phyloP scores from a whole-genome alignment of 108 stramenopile genomes.

The Conticribra guillardii region DNA sequence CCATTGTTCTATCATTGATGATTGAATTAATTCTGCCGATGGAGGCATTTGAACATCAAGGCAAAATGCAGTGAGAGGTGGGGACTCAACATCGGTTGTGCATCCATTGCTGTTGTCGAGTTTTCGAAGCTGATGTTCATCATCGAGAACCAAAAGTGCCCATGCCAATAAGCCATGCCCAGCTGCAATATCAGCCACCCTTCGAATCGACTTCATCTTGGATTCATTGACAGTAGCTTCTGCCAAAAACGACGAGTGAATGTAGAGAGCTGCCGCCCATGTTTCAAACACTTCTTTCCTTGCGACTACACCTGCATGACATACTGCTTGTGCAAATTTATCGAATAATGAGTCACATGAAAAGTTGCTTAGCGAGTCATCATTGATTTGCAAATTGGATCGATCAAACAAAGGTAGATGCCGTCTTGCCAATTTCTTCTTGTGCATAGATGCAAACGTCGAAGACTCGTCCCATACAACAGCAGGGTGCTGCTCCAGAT shows the following conservation, averaged over 20 bases:
- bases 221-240: neutral
- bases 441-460: constrained; percentile 41
- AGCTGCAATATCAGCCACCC: constrained; percentile 63
- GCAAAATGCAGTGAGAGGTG: constrained; percentile 52
- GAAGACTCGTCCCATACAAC: constrained; percentile 31
- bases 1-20: constrained; percentile 47
- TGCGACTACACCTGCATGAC: constrained; percentile 47
- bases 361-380: neutral
- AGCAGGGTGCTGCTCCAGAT: constrained; percentile 33
- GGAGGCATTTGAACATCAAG: constrained; percentile 64
- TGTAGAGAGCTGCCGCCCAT: constrained; percentile 67
- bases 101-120: neutral
- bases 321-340: constrained; percentile 59
- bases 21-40: constrained; percentile 55
- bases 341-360: constrained; percentile 50
- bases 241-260: constrained; percentile 50
- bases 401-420: constrained; percentile 42
- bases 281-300: constrained; percentile 80
- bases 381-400: neutral
- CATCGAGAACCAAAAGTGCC: constrained; percentile 58
- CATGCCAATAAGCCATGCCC: constrained; percentile 72
- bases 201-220: constrained; percentile 1
- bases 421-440: constrained; percentile 38
- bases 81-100: neutral
- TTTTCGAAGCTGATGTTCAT: constrained; percentile 7